These are phyloP conservation scores for Scopulariopsis brevicaulis DNA, from an alignment of 2,329 filamentous ascomycete species.

Conservation along the genomic window DNA sequence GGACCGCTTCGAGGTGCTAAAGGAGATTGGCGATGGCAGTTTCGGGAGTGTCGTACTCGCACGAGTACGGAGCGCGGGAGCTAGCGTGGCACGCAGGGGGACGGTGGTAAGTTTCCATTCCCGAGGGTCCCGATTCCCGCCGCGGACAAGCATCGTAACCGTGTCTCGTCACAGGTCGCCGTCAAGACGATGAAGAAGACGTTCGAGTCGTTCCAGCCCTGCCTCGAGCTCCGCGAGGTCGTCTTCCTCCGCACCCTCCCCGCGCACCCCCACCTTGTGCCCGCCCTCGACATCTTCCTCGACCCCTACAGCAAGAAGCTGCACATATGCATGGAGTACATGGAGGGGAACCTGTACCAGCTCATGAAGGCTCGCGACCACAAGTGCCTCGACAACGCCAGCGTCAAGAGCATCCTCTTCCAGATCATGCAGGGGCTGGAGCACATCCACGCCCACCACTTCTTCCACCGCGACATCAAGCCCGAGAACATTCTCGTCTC, in stretches of 20 bases:
- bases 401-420: conserved; percentile 94
- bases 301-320: conserved; percentile 93
- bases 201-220: conserved; percentile 84
- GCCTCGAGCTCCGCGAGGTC: conserved; percentile 88
- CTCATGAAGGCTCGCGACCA: conserved; percentile 97
- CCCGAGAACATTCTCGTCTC: conserved; percentile 98
- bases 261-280: conserved; percentile 83
- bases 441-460: conserved; percentile 93
- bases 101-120: conserved; percentile 62
- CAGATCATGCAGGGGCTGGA: conserved; percentile 95
- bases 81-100: conserved; percentile 77
- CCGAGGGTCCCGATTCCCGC: background rate
- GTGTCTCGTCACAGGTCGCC: conserved; percentile 56
- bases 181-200: conserved; percentile 99
- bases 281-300: conserved; percentile 94
- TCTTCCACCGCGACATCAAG: conserved; percentile 99
- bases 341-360: conserved; percentile 98
- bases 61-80: conserved; percentile 80
- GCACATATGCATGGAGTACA: conserved; percentile 98
- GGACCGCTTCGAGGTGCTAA: conserved; percentile 92
- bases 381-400: conserved; percentile 79
- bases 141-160: background rate
- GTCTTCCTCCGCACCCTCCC: conserved; percentile 90
- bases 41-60: conserved; percentile 93
- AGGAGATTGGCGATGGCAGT: conserved; percentile 97